Conservation (phyloP, 345 rosid genomes). For the Eucalyptus tenuipes region DNA sequence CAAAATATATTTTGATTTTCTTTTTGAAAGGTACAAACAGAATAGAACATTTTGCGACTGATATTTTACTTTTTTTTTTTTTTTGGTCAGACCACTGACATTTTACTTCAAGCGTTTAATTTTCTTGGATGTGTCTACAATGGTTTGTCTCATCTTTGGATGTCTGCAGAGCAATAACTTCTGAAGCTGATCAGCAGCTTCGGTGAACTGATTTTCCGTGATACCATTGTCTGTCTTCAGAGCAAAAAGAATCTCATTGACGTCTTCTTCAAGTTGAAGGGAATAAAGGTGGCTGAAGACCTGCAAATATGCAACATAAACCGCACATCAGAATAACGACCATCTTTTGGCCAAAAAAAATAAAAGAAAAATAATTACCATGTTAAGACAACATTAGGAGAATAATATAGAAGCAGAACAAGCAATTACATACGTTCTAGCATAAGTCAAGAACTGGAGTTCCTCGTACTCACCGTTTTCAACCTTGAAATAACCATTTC, state of each 20-base stretch:
- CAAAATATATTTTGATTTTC: not conserved
- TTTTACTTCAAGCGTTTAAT: slow-evolving; percentile 38
- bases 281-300: slow-evolving; percentile 59
- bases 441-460: not conserved
- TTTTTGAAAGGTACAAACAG: not conserved
- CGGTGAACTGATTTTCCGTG: slow-evolving; percentile 27
- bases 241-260: slow-evolving; percentile 65
- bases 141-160: slow-evolving; percentile 42
- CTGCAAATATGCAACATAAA: slow-evolving; percentile 5
- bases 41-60: not conserved
- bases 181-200: slow-evolving; percentile 29
- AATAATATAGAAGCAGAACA: not conserved
- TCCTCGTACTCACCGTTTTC: slow-evolving; percentile 41
- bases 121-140: slow-evolving; percentile 48
- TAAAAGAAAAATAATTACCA: not conserved
- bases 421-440: not conserved
- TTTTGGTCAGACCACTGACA: not conserved
- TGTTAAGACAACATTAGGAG: not conserved
- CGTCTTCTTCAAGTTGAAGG: slow-evolving; percentile 78
- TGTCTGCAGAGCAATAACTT: slow-evolving; percentile 40
- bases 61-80: slow-evolving; percentile 11
- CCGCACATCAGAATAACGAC: not conserved
- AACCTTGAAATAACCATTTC: slow-evolving; percentile 63
- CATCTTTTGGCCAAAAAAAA: not conserved
- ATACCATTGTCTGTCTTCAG: slow-evolving; percentile 33